Evolutionary conservation across 2,329 filamentous ascomycete species (phyloP), one percentile per base, ranked within the genome.

Genomic region (Fusarium caatingaense): DNA sequence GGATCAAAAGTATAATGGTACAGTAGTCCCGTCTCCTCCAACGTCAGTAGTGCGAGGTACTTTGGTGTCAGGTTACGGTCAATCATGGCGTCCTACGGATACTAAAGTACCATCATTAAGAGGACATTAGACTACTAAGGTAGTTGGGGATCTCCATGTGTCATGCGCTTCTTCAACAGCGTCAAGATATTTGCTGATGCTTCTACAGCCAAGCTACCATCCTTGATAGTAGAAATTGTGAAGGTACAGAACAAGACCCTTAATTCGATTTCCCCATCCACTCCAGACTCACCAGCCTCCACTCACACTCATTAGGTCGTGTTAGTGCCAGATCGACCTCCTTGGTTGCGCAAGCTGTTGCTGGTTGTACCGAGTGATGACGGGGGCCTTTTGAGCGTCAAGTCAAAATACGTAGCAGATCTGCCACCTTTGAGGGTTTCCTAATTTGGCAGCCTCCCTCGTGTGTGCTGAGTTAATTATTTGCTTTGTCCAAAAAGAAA

Each of bases 261-360:
- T 70, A 71, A 70, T 71, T 55, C 63, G 47, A 64, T 54, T 58
- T 56, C 64, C 63, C 63, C 67, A 63, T 70, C 68, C 68, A 71
- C 63, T 71, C 64, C 67, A 60, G 55, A 32, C 61, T 59, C 41
- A 41, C 51, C 58, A 59, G 41, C 67, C 67, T 71, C 68, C 66
- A 69, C 68, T 42, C 67, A 71, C 55, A 71, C 58, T 64, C 50
- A 37, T 55, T 55, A 55, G 50, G 48, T 40, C 27, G 34, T 71
- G 59, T 71, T 71, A 68, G 68, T 71, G 67, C 37, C 55, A 60
- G 68, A 70, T 71, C 68, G 65, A 42, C 68, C n/a, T 60, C 40
- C 25, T 64, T 64, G 55, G 51, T 53, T 71, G 68, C 68, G 68
- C 67, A 69, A 69, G 62, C 62, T 55, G 50, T 44, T 63, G 25